phyloP scores from a whole-genome alignment of 2,329 filamentous ascomycete species.

The Ramularia endophylla region DNA sequence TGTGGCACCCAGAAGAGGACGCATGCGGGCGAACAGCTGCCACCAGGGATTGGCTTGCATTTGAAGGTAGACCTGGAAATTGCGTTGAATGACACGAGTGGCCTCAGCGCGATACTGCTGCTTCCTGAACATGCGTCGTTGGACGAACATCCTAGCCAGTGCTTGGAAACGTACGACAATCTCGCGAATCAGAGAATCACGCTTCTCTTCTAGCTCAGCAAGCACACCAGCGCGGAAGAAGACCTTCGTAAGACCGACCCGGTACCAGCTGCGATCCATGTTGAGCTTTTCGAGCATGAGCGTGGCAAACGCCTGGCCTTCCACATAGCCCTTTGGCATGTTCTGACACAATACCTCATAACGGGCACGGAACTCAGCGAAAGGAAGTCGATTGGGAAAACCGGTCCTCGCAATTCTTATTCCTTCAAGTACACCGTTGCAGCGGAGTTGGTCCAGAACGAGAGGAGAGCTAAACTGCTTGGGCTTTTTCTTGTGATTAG shows the following conservation, averaged over 20 bases:
- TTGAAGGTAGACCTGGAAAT: conserved; percentile 86
- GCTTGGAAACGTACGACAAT: conserved; percentile 95
- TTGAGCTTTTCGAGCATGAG: conserved; percentile 86
- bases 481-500: conserved; percentile 94
- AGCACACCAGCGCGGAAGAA: conserved; percentile 97
- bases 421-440: conserved; percentile 98
- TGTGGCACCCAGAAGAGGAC: conserved; percentile 85
- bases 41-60: conserved; percentile 95
- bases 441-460: conserved; percentile 95
- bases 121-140: conserved; percentile 85
- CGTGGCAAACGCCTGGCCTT: conserved; percentile 77
- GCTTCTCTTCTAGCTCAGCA: conserved; percentile 92
- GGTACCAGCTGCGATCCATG: conserved; percentile 79
- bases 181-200: conserved; percentile 84
- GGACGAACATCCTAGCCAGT: conserved; percentile 80
- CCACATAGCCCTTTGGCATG: conserved; percentile 85
- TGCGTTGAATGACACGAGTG: conserved; percentile 87
- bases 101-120: conserved; percentile 91
- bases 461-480: conserved; percentile 88
- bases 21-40: conserved; percentile 92
- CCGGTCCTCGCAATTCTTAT: conserved; percentile 96
- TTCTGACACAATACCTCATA: conserved; percentile 90
- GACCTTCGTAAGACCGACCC: conserved; percentile 92
- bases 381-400: conserved; percentile 88
- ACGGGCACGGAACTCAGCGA: conserved; percentile 88